A percentile compares a stretch with the other conserved stretches of the same genome.
phyloP scores from a whole-genome alignment of 768 basidiomycete species.

The Xanthoconium purpureum region DNA sequence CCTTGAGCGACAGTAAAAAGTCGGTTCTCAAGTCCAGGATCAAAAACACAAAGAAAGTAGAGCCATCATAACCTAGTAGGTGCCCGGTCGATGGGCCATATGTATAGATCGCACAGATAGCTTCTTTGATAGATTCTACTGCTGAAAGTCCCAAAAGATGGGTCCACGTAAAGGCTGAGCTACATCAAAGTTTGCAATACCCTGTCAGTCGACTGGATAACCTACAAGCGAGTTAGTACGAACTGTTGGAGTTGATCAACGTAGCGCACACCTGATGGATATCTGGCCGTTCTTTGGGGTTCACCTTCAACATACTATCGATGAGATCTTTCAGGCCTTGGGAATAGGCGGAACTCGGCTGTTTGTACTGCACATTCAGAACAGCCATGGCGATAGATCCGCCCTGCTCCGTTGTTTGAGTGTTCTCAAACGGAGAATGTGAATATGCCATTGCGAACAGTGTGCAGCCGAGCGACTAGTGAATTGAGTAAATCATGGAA shows the following conservation, averaged over 20 bases:
- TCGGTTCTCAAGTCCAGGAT: background rate
- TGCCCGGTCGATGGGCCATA: background rate
- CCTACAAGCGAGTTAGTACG: constrained; percentile 37
- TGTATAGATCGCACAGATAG: constrained; percentile 7
- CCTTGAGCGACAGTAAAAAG: background rate
- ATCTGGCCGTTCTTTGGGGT: constrained; percentile 79
- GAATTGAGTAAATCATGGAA: constrained; percentile 6
- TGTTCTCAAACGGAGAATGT: constrained; percentile 94
- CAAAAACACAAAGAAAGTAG: background rate
- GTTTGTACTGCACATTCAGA: constrained; percentile 87
- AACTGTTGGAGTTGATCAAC: background rate
- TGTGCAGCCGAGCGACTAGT: constrained; percentile 91
- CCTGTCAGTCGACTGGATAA: constrained; percentile 62
- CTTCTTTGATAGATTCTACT: constrained; percentile 5
- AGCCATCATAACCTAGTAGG: constrained; percentile 4
- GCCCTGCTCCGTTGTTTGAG: constrained; percentile 88
- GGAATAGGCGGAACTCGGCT: constrained; percentile 83
- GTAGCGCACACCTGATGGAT: constrained; percentile 66
- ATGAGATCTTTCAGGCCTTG: constrained; percentile 81
- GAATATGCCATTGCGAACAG: constrained; percentile 93
- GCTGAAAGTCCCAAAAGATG: constrained; percentile 2
- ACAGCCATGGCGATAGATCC: constrained; percentile 98
- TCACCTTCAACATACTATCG: constrained; percentile 77
- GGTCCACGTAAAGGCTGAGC: background rate
- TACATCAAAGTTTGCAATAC: constrained; percentile 59